These are phyloP conservation scores for Colletotrichum sansevieriae DNA, from an alignment of 2,329 filamentous ascomycete species.

Conservation along the genomic window DNA sequence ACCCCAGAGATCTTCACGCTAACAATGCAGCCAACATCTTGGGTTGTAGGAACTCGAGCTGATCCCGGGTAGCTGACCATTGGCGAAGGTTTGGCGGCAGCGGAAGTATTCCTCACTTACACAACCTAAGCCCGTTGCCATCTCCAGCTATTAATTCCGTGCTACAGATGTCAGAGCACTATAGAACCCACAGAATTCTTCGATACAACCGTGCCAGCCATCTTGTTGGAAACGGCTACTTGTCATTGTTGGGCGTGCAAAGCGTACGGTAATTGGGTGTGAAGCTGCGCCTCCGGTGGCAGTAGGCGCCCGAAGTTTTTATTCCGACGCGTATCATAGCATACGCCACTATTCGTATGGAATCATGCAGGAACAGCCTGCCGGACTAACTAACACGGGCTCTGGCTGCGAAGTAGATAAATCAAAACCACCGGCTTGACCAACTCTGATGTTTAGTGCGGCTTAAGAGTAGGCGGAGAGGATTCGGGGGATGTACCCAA, in stretches of 20 bases:
- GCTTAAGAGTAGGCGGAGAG: background rate
- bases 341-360: conserved; percentile 15
- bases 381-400: background rate
- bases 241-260: background rate
- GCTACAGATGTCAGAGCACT: background rate
- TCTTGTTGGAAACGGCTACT: background rate
- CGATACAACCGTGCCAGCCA: conserved; percentile 18
- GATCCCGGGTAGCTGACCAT: conserved; percentile 18
- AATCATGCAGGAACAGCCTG: conserved; percentile 13
- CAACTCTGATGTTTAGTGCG: background rate
- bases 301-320: conserved; percentile 18
- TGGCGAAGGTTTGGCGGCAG: conserved; percentile 17
- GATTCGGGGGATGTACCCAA: background rate
- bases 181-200: background rate
- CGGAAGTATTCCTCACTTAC: conserved; percentile 15
- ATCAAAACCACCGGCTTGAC: too few species aligned
- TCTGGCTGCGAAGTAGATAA: conserved; percentile 7
- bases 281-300: conserved; percentile 9
- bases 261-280: background rate
- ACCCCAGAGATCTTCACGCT: conserved; percentile 25
- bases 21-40: conserved; percentile 27
- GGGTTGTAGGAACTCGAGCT: conserved; percentile 18
- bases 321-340: conserved; percentile 29
- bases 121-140: background rate
- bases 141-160: conserved; percentile 8